Evolutionary conservation across 2,329 filamentous ascomycete genomes (phyloP).

Genomic region (Fusarium multiceps): DNA sequence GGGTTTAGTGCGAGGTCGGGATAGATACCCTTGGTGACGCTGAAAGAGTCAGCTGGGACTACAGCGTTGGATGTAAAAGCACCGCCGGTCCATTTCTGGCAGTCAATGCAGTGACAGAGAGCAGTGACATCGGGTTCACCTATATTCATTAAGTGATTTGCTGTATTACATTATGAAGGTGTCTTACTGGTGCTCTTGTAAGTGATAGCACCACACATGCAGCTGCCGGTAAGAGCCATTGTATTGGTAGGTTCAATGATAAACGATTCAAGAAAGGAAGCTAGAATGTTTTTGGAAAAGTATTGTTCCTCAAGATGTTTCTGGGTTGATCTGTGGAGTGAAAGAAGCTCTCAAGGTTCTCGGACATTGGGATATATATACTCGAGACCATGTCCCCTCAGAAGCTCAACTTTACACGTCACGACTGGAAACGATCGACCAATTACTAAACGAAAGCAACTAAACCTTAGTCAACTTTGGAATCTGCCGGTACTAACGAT

Average conservation of each 20-base stretch:
- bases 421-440: constrained; percentile 2
- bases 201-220: constrained; percentile 52
- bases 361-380: constrained; percentile 37
- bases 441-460: not conserved
- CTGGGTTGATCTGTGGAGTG: constrained; percentile 22
- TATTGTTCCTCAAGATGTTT: constrained; percentile 30
- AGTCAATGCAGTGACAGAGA: constrained; percentile 65
- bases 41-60: constrained; percentile 59
- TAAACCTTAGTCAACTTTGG: constrained; percentile 20
- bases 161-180: not conserved
- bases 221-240: constrained; percentile 49
- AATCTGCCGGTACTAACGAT: constrained; percentile 6
- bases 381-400: constrained; percentile 1
- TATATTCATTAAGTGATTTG: constrained; percentile 32
- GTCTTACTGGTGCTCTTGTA: constrained; percentile 51
- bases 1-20: not conserved
- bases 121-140: constrained; percentile 57
- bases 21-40: constrained; percentile 59
- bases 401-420: constrained; percentile 1
- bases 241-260: not conserved
- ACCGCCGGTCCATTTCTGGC: constrained; percentile 67
- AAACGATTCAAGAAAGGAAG: not conserved
- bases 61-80: constrained; percentile 66
- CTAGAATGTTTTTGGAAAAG: constrained; percentile 27
- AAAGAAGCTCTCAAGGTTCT: constrained; percentile 40